A percentile compares a stretch with the other conserved stretches of the same genome.
Conservation (phyloP, 768 basidiomycete species). For the Lentinula aciculospora region DNA sequence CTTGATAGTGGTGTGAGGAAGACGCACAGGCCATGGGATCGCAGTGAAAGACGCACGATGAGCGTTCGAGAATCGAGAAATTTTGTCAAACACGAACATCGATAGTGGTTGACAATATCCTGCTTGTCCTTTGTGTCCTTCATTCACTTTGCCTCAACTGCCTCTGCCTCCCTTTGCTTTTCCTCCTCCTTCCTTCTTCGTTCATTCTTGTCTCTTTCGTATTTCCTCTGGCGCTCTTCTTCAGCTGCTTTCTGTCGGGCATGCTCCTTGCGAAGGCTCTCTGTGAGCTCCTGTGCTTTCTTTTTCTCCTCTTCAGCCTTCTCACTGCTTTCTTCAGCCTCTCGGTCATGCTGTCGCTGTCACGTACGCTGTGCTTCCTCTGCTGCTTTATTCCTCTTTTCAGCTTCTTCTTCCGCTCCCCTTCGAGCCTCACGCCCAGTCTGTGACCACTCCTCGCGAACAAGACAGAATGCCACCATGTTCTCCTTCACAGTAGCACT, state of each 20-base stretch:
- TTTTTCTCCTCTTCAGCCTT: not conserved
- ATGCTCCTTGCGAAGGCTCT: not conserved
- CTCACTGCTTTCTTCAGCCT: not conserved
- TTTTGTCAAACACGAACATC: not conserved
- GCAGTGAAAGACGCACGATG: not conserved
- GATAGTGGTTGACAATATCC: not conserved
- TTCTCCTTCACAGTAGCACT: not conserved
- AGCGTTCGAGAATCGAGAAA: not conserved
- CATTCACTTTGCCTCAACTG: not conserved
- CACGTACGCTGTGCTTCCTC: not conserved
- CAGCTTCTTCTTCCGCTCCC: not conserved
- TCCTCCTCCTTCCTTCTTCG: not conserved
- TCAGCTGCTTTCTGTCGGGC: not conserved
- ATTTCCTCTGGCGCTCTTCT: not conserved
- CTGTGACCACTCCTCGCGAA: not conserved
- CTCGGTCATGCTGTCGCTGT: not conserved
- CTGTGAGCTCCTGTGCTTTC: not conserved
- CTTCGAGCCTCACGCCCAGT: not conserved
- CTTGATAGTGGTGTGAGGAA: not conserved
- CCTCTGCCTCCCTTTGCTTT: not conserved
- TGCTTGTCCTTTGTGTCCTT: not conserved
- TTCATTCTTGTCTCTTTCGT: not conserved
- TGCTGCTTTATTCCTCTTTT: not conserved
- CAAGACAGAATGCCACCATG: not conserved
- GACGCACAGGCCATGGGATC: conserved; percentile 1